Base-by-base conservation (phyloP, 768 basidiomycete species). In the Mycena latifolia region DNA sequence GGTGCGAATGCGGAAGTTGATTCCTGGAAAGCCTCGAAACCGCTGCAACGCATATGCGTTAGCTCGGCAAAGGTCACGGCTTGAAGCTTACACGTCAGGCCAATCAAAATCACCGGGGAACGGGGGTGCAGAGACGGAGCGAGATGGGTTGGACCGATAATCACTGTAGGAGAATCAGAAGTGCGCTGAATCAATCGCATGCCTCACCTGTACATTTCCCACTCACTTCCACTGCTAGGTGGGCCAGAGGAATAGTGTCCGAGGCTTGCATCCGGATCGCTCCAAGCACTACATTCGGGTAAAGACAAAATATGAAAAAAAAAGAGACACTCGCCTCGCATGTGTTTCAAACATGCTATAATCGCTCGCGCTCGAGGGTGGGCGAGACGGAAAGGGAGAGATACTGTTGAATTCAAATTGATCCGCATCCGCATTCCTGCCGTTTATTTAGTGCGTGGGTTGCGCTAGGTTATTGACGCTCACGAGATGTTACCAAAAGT, bases 341-440 rank as follows among this genome's bases (percentile, higher is more conserved):
- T n/a, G 52, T 25, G 22, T 24, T 18, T 56, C 55, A 29, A 56
- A 59, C 31, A 59, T 46, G 17, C 46, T 59, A 50, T 47, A 59
- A 47, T 59, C 47, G 24, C 46, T 59, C 22, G 57, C 57, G 43
- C 57, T 59, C 25, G 57, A 58, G 37, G 56, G 46, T 47, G 56
- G 56, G 56, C 56, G 56, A 45, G 56, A 58, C 20, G 56, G 56
- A n/a, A 47, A 17, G 46, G 45, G 22, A 59, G 45, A 59, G 29
- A 59, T 41, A 56, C 43, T 56, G 55, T 45, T 22, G n/a, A 56
- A 56, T 18, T 56, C 55, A 28, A 56, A 54, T 54, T 54, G 53
- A n/a, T n/a, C n/a, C n/a, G n/a, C n/a, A 35, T 35, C 35, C 37
- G 50, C 50, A 51, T 54, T 54, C 53, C 53, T 54, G 53, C 41